These are phyloP conservation scores for Plasmodium cynomolgi DNA, from an alignment of 169 alveolate species.

Conservation along the genomic window DNA sequence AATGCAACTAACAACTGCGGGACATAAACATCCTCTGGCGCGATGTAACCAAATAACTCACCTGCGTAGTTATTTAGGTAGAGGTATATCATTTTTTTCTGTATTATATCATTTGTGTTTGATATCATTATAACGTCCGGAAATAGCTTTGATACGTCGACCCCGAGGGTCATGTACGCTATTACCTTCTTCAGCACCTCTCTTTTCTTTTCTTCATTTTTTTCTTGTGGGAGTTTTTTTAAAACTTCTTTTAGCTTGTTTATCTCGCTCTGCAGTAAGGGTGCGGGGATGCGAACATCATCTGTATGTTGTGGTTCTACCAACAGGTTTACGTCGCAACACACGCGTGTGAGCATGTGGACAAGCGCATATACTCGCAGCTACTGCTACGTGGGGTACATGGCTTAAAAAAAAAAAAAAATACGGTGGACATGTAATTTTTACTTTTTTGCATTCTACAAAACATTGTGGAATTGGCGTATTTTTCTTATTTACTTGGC, in stretches of 20 bases:
- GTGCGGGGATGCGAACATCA: not conserved
- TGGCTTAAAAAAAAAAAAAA: not conserved
- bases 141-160: slow-evolving; percentile 97
- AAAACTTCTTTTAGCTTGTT: slow-evolving; percentile 71
- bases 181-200: slow-evolving; percentile 91
- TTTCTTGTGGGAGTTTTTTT: slow-evolving; percentile 75
- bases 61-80: slow-evolving; percentile 95
- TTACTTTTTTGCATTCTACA: slow-evolving; percentile 55
- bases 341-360: not conserved
- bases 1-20: not conserved
- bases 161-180: slow-evolving; percentile 92
- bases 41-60: not conserved
- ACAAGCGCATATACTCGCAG: not conserved
- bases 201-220: slow-evolving; percentile 75
- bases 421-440: not conserved
- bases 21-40: not conserved
- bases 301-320: not conserved
- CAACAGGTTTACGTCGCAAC: not conserved
- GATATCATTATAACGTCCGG: slow-evolving; percentile 98
- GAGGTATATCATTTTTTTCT: slow-evolving; percentile 98
- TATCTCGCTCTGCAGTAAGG: slow-evolving; percentile 61
- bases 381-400: not conserved
- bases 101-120: slow-evolving; percentile 97
- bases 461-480: slow-evolving; percentile 31
- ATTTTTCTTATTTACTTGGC: slow-evolving; percentile 74